phyloP scores from a whole-genome alignment of 371 early-diverging fungal genomes.

The Batrachochytrium dendrobatidis region DNA sequence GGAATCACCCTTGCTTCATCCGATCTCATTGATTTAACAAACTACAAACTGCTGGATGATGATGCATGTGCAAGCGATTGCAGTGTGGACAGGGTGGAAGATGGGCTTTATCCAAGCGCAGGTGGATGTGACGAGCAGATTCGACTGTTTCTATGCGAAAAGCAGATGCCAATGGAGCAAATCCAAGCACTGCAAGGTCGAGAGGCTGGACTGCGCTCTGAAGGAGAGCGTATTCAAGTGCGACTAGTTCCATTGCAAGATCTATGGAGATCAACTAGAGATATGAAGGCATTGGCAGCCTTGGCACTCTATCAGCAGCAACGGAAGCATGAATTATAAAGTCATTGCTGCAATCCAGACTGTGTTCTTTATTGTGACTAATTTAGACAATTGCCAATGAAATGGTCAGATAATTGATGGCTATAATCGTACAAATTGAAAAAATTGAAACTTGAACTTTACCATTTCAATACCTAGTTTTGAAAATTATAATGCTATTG shows the following conservation, averaged over 20 bases:
- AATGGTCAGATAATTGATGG: too few relatives aligned
- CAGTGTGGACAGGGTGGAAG: background rate
- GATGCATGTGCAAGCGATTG: constrained; percentile 12
- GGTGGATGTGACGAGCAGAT: constrained; percentile 80
- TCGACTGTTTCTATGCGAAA: constrained; percentile 60
- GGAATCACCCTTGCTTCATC: constrained; percentile 53
- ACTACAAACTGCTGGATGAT: constrained; percentile 38
- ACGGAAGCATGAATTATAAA: too few relatives aligned
- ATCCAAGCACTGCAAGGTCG: constrained; percentile 54
- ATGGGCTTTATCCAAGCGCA: constrained; percentile 65
- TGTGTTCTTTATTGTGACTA: too few relatives aligned
- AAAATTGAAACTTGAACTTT: too few relatives aligned
- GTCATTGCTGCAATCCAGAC: too few relatives aligned
- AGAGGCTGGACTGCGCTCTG: constrained; percentile 62
- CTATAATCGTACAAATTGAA: too few relatives aligned
- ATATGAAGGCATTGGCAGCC: constrained; percentile 66
- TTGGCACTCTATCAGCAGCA: constrained; percentile 63
- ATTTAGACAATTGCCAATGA: too few relatives aligned
- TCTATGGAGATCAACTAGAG: constrained; percentile 57
- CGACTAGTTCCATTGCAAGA: constrained; percentile 56
- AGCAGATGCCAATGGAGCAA: constrained; percentile 45
- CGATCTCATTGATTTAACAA: constrained; percentile 62
- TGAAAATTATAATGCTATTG: too few relatives aligned
- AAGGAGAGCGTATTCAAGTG: constrained; percentile 70
- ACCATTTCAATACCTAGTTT: too few relatives aligned